phyloP scores from a whole-genome alignment of 2,329 filamentous ascomycete genomes.

The Ophiostoma ips region DNA sequence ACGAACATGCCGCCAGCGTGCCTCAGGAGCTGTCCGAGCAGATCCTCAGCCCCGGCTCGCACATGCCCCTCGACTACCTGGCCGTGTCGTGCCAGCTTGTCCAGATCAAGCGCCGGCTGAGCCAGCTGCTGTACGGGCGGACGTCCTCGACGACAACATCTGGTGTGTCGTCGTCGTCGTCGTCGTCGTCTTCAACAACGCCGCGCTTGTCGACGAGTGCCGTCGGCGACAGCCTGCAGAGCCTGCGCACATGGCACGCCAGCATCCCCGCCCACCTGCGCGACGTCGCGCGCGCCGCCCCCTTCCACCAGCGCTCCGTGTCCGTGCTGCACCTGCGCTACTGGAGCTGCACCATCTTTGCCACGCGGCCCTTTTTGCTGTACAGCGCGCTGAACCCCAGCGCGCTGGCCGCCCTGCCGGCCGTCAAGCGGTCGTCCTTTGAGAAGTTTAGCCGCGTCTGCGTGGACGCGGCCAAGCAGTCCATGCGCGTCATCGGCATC shows the following conservation, averaged over 20 bases:
- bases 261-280: slow-evolving; percentile 16
- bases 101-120: slow-evolving; percentile 14
- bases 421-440: slow-evolving; percentile 14
- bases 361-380: slow-evolving; percentile 22
- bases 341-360: slow-evolving; percentile 15
- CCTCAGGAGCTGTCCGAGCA: slow-evolving; percentile 14
- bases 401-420: slow-evolving; percentile 6
- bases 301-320: slow-evolving; percentile 16
- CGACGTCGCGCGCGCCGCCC: slow-evolving; percentile 12
- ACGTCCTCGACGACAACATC: background rate
- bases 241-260: slow-evolving; percentile 14
- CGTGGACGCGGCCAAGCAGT: slow-evolving; percentile 14
- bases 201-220: slow-evolving; percentile 10
- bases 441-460: slow-evolving; percentile 15
- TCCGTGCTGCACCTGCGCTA: slow-evolving; percentile 17
- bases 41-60: slow-evolving; percentile 17
- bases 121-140: slow-evolving; percentile 12
- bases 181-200: background rate
- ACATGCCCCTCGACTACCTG: slow-evolving; percentile 18
- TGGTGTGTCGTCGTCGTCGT: too few relatives aligned
- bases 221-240: slow-evolving; percentile 12
- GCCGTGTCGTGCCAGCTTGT: slow-evolving; percentile 15
- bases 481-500: slow-evolving; percentile 12
- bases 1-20: slow-evolving; percentile 12
- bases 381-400: slow-evolving; percentile 13